Evolutionary conservation across 805 yeast genomes (phyloP).

Genomic region (Jamesozyma piceae): DNA sequence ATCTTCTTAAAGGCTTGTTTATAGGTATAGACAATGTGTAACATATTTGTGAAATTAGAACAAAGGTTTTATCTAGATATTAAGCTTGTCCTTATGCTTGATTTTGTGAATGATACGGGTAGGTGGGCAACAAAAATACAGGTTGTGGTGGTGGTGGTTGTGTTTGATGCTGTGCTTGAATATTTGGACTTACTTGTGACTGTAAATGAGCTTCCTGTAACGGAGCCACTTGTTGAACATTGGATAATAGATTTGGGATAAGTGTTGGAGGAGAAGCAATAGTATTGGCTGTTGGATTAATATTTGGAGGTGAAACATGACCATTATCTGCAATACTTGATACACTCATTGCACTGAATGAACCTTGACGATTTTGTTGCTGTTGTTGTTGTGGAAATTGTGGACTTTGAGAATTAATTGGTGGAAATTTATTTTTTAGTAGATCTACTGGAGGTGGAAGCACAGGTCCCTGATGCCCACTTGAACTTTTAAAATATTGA

Average conservation of each 20-base stretch:
- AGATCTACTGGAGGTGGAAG: slow-evolving; percentile 2
- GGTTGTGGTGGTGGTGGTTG: slow-evolving; percentile 1
- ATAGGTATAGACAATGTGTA: no score
- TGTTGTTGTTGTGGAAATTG: slow-evolving; percentile 1
- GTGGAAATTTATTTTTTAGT: not conserved
- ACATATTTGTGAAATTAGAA: no score
- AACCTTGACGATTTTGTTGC: not conserved
- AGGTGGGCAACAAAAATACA: slow-evolving; percentile 8
- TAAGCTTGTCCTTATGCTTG: not conserved
- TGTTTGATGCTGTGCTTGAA: not conserved
- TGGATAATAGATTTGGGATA: not conserved
- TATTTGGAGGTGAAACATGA: not conserved
- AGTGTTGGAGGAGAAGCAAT: not conserved
- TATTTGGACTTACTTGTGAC: not conserved
- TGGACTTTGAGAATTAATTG: not conserved
- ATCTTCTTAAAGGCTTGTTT: no score
- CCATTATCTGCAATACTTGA: not conserved
- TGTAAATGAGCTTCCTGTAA: not conserved
- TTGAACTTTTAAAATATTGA: slow-evolving; percentile 2
- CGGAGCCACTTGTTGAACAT: not conserved
- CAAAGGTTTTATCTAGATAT: no score
- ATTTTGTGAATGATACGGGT: slow-evolving; percentile 10
- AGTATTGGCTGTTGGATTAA: not conserved
- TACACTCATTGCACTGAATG: not conserved
- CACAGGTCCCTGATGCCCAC: not conserved